A percentile compares a stretch with the other conserved stretches of the same genome.
Conservation (phyloP, 2,329 filamentous ascomycete genomes). For the Harringtonia lauricola region DNA sequence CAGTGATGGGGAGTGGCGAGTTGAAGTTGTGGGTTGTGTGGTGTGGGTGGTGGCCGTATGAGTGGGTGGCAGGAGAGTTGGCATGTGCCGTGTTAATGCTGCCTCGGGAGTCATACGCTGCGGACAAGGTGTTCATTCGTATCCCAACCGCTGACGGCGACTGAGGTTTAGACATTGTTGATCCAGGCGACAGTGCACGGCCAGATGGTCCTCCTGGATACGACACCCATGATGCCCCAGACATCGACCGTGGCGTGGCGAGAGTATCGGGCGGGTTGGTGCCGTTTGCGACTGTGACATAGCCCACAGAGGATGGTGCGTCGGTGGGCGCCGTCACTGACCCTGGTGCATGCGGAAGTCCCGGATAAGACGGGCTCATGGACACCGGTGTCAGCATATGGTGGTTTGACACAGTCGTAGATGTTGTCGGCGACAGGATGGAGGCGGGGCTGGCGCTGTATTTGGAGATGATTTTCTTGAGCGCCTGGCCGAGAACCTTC, state of each 20-base stretch:
- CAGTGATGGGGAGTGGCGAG: slow-evolving; percentile 8
- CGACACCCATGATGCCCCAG: slow-evolving; percentile 33
- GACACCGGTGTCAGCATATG: slow-evolving; percentile 30
- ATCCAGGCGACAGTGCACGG: slow-evolving; percentile 32
- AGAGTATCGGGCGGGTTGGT: slow-evolving; percentile 35
- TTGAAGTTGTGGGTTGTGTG: slow-evolving; percentile 30
- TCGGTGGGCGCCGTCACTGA: slow-evolving; percentile 23
- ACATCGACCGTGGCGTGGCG: slow-evolving; percentile 40
- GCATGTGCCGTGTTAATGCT: neutral
- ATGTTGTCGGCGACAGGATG: slow-evolving; percentile 18
- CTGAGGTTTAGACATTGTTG: slow-evolving; percentile 21
- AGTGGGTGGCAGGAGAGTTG: slow-evolving; percentile 1
- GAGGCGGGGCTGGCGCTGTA: slow-evolving; percentile 50
- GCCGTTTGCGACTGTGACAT: slow-evolving; percentile 23
- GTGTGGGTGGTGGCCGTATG: slow-evolving; percentile 19
- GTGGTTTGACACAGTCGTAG: slow-evolving; percentile 15
- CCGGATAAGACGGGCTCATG: slow-evolving; percentile 26
- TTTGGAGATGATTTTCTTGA: slow-evolving; percentile 99
- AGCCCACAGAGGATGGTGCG: slow-evolving; percentile 25
- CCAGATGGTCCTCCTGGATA: slow-evolving; percentile 13
- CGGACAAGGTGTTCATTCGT: slow-evolving; percentile 24
- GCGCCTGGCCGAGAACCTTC: slow-evolving; percentile 74
- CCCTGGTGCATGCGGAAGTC: slow-evolving; percentile 35
- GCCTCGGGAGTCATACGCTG: slow-evolving; percentile 23
- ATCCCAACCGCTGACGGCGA: slow-evolving; percentile 21